phyloP scores from a whole-genome alignment of 495 filamentous ascomycete species.

The Talaromyces trachyspermus region DNA sequence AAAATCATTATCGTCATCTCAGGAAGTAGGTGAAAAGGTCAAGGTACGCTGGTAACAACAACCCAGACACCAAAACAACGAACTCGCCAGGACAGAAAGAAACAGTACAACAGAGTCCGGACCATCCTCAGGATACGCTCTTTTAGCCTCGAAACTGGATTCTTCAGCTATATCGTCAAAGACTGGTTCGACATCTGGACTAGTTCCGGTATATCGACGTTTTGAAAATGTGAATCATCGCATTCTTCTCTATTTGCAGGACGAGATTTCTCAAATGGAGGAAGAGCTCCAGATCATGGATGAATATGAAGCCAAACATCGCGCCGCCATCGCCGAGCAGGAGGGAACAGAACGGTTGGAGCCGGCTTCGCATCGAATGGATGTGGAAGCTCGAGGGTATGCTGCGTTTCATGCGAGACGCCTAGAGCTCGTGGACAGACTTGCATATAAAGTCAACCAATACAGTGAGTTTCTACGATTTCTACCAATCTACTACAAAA shows the following conservation, averaged over 20 bases:
- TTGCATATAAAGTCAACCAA: slow-evolving; percentile 69
- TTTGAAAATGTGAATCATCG: slow-evolving; percentile 83
- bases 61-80: slow-evolving; percentile 12
- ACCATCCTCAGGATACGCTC: slow-evolving; percentile 54
- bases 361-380: slow-evolving; percentile 59
- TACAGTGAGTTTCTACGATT: slow-evolving; percentile 59
- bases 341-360: slow-evolving; percentile 32
- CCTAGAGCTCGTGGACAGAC: slow-evolving; percentile 59
- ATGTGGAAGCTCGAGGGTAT: slow-evolving; percentile 49
- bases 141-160: slow-evolving; percentile 56
- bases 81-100: slow-evolving; percentile 17
- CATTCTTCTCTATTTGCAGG: slow-evolving; percentile 76
- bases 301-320: slow-evolving; percentile 58
- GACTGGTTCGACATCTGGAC: slow-evolving; percentile 18
- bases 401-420: slow-evolving; percentile 67
- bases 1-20: background rate
- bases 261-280: slow-evolving; percentile 75
- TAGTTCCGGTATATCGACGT: slow-evolving; percentile 72
- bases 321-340: slow-evolving; percentile 46
- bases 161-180: slow-evolving; percentile 18
- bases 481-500: background rate
- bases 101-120: slow-evolving; percentile 20
- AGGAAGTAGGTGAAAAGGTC: background rate
- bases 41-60: slow-evolving; percentile 1
- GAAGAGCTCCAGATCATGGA: slow-evolving; percentile 67